These are phyloP conservation scores for Gaillardinia entomophila DNA, from an alignment of 805 yeast genomes.

Conservation along the genomic window DNA sequence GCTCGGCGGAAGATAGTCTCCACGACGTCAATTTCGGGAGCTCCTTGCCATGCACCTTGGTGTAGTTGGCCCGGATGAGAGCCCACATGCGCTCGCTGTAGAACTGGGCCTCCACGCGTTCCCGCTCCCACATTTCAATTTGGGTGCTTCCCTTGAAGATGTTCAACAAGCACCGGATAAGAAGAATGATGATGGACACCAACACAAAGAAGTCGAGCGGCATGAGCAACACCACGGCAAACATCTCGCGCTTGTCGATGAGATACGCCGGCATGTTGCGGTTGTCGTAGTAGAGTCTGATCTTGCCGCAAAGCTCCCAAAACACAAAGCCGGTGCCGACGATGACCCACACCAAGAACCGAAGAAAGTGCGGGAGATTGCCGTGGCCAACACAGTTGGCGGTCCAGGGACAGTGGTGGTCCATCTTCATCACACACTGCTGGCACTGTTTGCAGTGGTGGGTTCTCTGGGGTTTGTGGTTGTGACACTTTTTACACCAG, in stretches of 20 bases:
- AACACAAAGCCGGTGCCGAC: slow-evolving; percentile 45
- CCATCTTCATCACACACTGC: slow-evolving; percentile 82
- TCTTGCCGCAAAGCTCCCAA: slow-evolving; percentile 35
- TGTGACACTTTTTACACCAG: slow-evolving; percentile 69
- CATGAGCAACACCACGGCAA: slow-evolving; percentile 47
- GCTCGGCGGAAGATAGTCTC: slow-evolving; percentile 20
- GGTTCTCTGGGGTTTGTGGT: slow-evolving; percentile 72
- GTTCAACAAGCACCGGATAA: slow-evolving; percentile 55
- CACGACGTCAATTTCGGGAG: slow-evolving; percentile 46
- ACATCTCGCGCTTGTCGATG: slow-evolving; percentile 46
- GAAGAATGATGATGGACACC: slow-evolving; percentile 52
- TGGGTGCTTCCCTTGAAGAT: slow-evolving; percentile 70
- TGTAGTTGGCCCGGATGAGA: slow-evolving; percentile 41
- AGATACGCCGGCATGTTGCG: slow-evolving; percentile 53
- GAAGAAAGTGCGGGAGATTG: slow-evolving; percentile 72
- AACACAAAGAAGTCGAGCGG: slow-evolving; percentile 57
- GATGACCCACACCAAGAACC: slow-evolving; percentile 68
- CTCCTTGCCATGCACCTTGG: slow-evolving; percentile 29
- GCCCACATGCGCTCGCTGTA: slow-evolving; percentile 50
- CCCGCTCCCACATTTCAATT: slow-evolving; percentile 90
- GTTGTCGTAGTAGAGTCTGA: slow-evolving; percentile 39
- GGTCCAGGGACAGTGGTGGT: slow-evolving; percentile 93
- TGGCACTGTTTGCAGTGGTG: slow-evolving; percentile 83
- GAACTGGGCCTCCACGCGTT: slow-evolving; percentile 66
- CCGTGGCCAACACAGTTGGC: slow-evolving; percentile 79